phyloP scores from a whole-genome alignment of 345 rosid genomes.

The Lepidium sativum region DNA sequence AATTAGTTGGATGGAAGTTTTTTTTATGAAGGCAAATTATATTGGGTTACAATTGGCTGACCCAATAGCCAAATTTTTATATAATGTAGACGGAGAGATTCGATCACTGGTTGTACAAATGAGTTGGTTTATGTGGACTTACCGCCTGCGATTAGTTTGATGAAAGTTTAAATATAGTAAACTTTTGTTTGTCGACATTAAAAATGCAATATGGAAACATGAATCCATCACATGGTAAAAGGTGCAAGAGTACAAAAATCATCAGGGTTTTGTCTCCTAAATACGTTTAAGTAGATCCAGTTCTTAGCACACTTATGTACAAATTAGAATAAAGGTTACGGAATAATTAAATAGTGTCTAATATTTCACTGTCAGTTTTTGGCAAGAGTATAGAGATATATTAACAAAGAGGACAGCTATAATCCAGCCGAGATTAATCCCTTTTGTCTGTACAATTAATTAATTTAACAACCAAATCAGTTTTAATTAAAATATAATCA shows the following conservation, averaged over 20 bases:
- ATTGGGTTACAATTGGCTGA: too few species aligned
- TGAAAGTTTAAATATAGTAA: background rate
- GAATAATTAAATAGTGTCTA: background rate
- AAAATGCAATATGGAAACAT: background rate
- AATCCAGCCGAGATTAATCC: conserved; percentile 42
- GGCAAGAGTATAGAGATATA: conserved; percentile 25
- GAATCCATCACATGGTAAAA: conserved; percentile 8
- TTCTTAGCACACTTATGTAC: conserved; percentile 5
- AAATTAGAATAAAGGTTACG: background rate
- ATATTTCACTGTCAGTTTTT: conserved; percentile 23
- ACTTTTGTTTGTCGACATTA: background rate
- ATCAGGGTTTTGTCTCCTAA: conserved; percentile 10
- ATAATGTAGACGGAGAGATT: too few species aligned
- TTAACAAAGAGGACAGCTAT: conserved; percentile 47
- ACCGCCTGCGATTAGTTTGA: too few species aligned
- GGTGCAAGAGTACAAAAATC: background rate
- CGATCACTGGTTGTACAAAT: too few species aligned
- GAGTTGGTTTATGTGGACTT: too few species aligned
- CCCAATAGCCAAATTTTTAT: too few species aligned
- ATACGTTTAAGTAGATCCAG: conserved; percentile 4
- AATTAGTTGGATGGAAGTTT: background rate
- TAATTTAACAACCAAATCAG: conserved; percentile 5
- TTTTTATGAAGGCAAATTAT: too few species aligned
- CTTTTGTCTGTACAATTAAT: conserved; percentile 10
- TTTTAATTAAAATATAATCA: background rate